Evolutionary conservation across 1,139 yeast genomes (phyloP).

Genomic region (Debaryomyces nepalensis): DNA sequence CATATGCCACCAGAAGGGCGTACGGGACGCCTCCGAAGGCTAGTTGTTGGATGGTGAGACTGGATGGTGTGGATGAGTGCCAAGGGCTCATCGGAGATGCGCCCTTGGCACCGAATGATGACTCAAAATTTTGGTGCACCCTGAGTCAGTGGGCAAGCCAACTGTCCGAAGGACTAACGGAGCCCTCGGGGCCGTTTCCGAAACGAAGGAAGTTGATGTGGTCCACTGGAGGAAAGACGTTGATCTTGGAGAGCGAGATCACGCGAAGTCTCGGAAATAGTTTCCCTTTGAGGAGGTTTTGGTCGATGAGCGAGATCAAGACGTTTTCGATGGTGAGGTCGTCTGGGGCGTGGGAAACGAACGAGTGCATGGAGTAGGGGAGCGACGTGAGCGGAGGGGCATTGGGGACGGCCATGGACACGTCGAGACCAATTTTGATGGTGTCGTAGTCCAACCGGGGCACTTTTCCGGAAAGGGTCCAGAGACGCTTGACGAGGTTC

Average conservation of each 20-base stretch:
- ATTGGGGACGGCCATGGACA: slow-evolving; percentile 4
- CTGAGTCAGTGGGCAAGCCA: slow-evolving; percentile 21
- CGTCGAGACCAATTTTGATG: slow-evolving; percentile 27
- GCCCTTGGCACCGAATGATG: slow-evolving; percentile 7
- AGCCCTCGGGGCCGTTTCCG: slow-evolving; percentile 25
- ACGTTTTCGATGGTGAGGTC: slow-evolving; percentile 51
- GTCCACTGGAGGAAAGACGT: slow-evolving; percentile 53
- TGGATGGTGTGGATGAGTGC: slow-evolving; percentile 1
- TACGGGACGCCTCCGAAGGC: no score
- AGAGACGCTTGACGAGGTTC: slow-evolving; percentile 45
- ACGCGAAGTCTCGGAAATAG: slow-evolving; percentile 48
- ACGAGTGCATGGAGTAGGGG: slow-evolving; percentile 9
- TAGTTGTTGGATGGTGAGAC: no score
- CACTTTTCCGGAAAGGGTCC: slow-evolving; percentile 35
- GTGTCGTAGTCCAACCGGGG: slow-evolving; percentile 35
- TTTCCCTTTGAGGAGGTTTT: slow-evolving; percentile 57
- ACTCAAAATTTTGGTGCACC: background rate
- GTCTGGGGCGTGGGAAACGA: slow-evolving; percentile 21
- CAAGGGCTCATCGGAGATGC: slow-evolving; percentile 4
- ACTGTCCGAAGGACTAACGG: slow-evolving; percentile 18
- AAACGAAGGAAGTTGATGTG: slow-evolving; percentile 35
- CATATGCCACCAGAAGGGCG: background rate
- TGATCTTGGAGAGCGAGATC: slow-evolving; percentile 53
- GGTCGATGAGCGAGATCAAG: slow-evolving; percentile 54
- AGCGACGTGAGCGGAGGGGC: background rate